Percentiles rank a stretch among this genome's conserved stretches.
phyloP scores from a whole-genome alignment of 2,329 filamentous ascomycete genomes.

The Diaporthe vexans region DNA sequence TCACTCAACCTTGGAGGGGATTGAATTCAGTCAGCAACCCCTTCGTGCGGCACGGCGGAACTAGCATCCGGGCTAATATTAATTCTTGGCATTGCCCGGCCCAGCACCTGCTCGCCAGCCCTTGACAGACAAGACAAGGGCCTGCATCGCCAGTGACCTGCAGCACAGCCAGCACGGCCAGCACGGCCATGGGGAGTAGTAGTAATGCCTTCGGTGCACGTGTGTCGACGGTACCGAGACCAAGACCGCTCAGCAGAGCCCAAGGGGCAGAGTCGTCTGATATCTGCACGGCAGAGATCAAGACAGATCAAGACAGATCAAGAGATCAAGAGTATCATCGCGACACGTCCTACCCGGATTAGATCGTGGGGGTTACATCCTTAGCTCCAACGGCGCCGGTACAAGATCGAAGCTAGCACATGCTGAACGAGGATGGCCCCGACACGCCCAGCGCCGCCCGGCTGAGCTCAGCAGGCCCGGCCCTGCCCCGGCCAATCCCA shows the following conservation, averaged over 20 bases:
- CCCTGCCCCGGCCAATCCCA: background rate
- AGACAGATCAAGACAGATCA: background rate
- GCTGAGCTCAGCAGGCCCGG: conserved; percentile 33
- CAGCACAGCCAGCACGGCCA: too few species aligned
- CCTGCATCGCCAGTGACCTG: background rate
- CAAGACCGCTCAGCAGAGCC: background rate
- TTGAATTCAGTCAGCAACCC: background rate
- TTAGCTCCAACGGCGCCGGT: conserved; percentile 33
- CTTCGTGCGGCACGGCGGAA: conserved; percentile 21
- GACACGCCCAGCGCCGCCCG: conserved; percentile 7
- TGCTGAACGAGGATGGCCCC: conserved; percentile 36
- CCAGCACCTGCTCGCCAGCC: background rate
- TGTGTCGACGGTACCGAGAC: background rate
- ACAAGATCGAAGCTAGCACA: conserved; percentile 35
- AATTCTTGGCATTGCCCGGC: conserved; percentile 17
- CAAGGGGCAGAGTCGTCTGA: background rate
- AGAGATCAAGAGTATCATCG: conserved; percentile 17
- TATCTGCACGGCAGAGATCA: background rate
- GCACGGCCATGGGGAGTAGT: too few species aligned
- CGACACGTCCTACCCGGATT: conserved; percentile 18
- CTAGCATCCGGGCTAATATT: conserved; percentile 13
- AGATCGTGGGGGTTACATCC: conserved; percentile 30
- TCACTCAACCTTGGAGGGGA: background rate
- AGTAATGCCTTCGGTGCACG: background rate
- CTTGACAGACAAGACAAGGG: background rate